These are phyloP conservation scores for Saccharomycopsis crataegensis DNA, from an alignment of 1,139 yeast genomes.

Conservation along the genomic window DNA sequence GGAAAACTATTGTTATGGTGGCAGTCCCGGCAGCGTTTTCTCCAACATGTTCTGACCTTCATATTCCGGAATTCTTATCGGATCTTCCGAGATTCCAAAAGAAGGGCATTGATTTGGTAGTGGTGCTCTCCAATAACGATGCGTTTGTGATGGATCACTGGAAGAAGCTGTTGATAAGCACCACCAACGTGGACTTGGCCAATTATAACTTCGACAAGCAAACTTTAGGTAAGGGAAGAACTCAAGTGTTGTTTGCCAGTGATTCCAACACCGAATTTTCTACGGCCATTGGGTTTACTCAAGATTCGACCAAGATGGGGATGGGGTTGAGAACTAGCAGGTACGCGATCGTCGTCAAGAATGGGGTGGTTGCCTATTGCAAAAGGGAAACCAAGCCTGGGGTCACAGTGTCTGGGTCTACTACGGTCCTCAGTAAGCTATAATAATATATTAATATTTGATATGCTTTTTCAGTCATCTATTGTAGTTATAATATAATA, in stretches of 20 bases:
- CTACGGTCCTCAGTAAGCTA: conserved; percentile 40
- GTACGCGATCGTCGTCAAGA: conserved; percentile 62
- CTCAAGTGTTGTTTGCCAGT: conserved; percentile 56
- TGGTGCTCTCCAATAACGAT: conserved; percentile 72
- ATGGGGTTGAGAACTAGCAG: conserved; percentile 62
- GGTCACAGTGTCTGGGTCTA: conserved; percentile 58
- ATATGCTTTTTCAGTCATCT: too few species aligned
- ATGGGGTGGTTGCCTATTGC: conserved; percentile 56
- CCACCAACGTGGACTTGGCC: not conserved
- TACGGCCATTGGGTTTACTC: conserved; percentile 50
- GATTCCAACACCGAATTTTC: conserved; percentile 66
- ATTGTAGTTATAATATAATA: not conserved
- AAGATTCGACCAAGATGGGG: conserved; percentile 50
- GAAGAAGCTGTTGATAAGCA: conserved; percentile 56
- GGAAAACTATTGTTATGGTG: conserved; percentile 50
- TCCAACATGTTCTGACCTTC: conserved; percentile 77
- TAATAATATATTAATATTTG: conserved; percentile 19
- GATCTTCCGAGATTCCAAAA: conserved; percentile 45
- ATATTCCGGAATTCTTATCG: conserved; percentile 67
- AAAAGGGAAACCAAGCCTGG: conserved; percentile 58
- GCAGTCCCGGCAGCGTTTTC: conserved; percentile 92
- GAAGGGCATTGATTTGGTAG: conserved; percentile 65
- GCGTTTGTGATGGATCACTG: conserved; percentile 78
- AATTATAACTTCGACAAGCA: not conserved
- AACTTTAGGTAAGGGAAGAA: conserved; percentile 26